phyloP scores from a whole-genome alignment of 2,329 filamentous ascomycete species.

The Cordyceps cicadae region DNA sequence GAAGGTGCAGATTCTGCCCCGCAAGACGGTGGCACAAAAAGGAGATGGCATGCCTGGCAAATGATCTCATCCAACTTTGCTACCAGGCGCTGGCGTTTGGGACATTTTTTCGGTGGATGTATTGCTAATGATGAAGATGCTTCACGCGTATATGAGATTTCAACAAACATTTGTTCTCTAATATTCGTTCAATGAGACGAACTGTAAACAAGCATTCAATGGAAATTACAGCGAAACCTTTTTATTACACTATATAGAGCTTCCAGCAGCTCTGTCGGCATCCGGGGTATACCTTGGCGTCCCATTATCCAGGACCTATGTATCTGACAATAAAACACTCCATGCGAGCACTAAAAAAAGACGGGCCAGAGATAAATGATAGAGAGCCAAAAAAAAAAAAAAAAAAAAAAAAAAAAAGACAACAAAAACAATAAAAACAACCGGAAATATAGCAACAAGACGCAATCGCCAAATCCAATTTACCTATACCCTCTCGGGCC shows the following conservation, averaged over 20 bases:
- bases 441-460: neutral
- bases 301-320: neutral
- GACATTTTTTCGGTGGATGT: neutral
- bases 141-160: neutral
- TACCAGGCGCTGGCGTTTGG: neutral
- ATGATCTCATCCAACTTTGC: conserved; percentile 7
- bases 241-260: neutral
- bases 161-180: neutral
- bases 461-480: neutral
- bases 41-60: conserved; percentile 29
- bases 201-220: neutral
- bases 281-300: neutral
- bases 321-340: too few relatives aligned
- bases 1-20: conserved; percentile 36
- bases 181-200: neutral
- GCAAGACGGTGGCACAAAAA: conserved; percentile 27
- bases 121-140: neutral
- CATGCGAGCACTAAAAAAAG: neutral
- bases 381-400: neutral
- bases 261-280: neutral
- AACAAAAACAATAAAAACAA: neutral
- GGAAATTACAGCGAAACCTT: too few relatives aligned
- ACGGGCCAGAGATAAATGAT: neutral
- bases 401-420: neutral
- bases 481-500: conserved; percentile 36